Evolutionary conservation across 129 eudicot genomes (phyloP).

Genomic region (Saposhnikovia divaricata): DNA sequence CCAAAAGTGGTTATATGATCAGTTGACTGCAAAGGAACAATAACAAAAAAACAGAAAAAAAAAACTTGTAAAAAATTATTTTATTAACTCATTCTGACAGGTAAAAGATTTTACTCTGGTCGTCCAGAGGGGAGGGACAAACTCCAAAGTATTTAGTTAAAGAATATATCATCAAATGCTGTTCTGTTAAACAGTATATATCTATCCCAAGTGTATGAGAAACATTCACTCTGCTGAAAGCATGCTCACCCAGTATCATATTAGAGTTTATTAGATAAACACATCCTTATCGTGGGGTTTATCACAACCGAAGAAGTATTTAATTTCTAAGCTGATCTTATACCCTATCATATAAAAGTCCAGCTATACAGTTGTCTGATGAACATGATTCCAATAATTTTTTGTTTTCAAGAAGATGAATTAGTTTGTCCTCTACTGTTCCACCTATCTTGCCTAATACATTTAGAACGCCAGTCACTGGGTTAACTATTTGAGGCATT

Average conservation of each 20-base stretch:
- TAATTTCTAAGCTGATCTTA: not conserved
- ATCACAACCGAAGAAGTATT: not conserved
- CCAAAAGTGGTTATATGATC: constrained; percentile 3
- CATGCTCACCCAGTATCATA: not conserved
- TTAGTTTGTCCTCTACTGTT: not conserved
- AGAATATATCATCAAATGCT: not conserved
- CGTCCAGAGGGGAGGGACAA: not conserved
- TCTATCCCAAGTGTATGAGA: not conserved
- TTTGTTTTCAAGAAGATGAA: not conserved
- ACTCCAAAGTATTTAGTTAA: not conserved
- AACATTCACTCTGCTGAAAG: not conserved
- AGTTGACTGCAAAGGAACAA: not conserved
- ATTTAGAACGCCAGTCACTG: not conserved
- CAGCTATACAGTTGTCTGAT: not conserved
- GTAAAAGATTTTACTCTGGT: not conserved
- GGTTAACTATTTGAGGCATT: not conserved
- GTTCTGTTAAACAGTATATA: not conserved
- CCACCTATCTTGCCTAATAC: not conserved
- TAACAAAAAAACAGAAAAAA: not conserved
- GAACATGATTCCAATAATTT: not conserved
- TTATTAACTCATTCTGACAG: not conserved
- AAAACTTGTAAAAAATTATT: not conserved
- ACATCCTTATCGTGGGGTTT: not conserved
- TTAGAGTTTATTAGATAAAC: not conserved
- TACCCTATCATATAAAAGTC: not conserved